Base-by-base conservation (phyloP, 768 basidiomycete genomes). In the Lactarius sp. region DNA sequence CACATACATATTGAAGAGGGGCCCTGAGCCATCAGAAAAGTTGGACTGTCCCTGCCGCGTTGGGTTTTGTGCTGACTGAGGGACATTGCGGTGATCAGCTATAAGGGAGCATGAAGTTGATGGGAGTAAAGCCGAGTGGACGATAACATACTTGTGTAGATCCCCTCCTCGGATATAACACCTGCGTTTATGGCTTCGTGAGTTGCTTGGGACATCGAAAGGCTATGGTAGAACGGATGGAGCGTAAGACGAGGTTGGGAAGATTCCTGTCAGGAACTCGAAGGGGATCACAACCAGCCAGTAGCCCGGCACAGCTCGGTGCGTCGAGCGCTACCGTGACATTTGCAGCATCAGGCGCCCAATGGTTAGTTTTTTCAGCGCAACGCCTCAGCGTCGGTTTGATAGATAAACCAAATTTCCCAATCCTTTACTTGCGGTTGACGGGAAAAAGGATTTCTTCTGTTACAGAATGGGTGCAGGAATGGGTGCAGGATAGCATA, bases 1-100 rank as follows among this genome's bases (percentile, higher is more conserved):
- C 67, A 27, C 56, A 42, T 22, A 56, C 37, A 56, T 41, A 1
- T n/a, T 14, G 41, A 56, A 56, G 41, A 56, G 8, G 9, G 39
- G 39, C 10, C 37, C 54, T 16, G 54, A 56, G 1, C 54, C 27
- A 20, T 56, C 54, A 20, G n/a, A 7, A 39, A 41, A 55, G 16
- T 47, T 44, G 41, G 41, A 12, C 16, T 18, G 7, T 14, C 34
- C 3, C n/a, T 16, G 51, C 12, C 6, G 42, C 0, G 53, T 20
- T 7, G 36, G 52, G 37, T 53, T 16, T 18, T n/a, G 37, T 22
- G 12, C 13, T 54, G 52, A 39, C 7, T 57, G 57, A 41, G 57
- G 10, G 6, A 33, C 5, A 18, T 16, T 4, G 50, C 13, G 49
- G 13, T 22, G n/a, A 8, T 6, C 22, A 27, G 8, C 49, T 50